Evolutionary conservation across 2,329 filamentous ascomycete species (phyloP), one percentile per base, ranked within the genome.

Genomic region (Ophiostoma australiae): DNA sequence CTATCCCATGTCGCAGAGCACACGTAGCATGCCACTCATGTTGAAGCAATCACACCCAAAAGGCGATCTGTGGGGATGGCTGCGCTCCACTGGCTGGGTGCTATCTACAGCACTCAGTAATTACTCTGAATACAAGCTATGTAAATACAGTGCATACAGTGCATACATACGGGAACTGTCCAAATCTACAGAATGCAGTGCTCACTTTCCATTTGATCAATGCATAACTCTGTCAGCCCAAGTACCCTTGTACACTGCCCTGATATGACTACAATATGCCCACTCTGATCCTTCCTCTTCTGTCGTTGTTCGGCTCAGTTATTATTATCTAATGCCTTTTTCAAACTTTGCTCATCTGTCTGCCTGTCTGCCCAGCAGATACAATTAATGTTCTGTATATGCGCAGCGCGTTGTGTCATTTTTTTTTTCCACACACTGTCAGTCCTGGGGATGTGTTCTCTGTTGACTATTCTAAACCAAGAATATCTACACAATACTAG

Each of bases 11-110:
- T 63, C 15, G 58, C 58, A 63, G 27, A 63, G 58, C 6, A 63
- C 27, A 35, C 23, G 17, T 63, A 63, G 23, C 27, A 63, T 63
- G 58, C 58, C 15, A 63, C 58, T 63, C 11, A 63, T 63, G 27
- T 63, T 61, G 15, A 15, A 15, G 15, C 10, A 63, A 63, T 63
- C 27, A 33, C 58, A 63, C 58, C 58, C 27, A 33, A 33, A 10
- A 63, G 58, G 58, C 58, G 58, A 63, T 63, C 58, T 63, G 58
- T 27, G 58, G 58, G 58, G 58, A n/a, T 63, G 58, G 27, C 23
- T 33, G 23, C 58, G 58, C 27, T 63, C 58, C 58, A 63, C 27
- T 63, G 58, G 4, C 58, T 63, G 13, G 8, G 6, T 58, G 23
- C 23, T 58, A 48, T 48, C 5, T n/a, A 31, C 27, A 31, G 27